phyloP scores from a whole-genome alignment of 2,329 filamentous ascomycete species.

The Talaromyces sp. region DNA sequence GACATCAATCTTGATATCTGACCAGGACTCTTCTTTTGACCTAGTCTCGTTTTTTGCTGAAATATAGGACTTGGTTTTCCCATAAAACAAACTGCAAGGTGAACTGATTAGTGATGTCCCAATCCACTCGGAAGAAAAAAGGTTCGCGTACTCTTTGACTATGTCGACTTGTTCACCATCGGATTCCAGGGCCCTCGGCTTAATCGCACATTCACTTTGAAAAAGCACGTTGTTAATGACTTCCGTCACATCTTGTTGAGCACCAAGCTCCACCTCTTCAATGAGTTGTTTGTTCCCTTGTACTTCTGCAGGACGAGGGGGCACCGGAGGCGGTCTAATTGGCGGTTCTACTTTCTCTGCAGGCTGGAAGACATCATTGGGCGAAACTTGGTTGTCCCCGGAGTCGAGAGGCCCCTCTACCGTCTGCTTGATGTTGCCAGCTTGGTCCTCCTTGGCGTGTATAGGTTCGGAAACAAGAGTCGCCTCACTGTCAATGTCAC shows the following conservation, averaged over 20 bases:
- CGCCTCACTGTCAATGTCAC: constrained; percentile 27
- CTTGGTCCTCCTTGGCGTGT: constrained; percentile 37
- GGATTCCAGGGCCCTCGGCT: constrained; percentile 58
- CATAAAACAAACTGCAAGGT: constrained; percentile 44
- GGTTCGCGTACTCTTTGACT: constrained; percentile 57
- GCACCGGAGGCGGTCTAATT: constrained; percentile 53
- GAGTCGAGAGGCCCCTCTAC: background rate
- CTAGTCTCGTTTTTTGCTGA: constrained; percentile 42
- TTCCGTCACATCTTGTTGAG: constrained; percentile 94
- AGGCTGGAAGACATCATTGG: constrained; percentile 9
- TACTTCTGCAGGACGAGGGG: constrained; percentile 44
- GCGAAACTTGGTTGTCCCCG: background rate
- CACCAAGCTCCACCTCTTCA: constrained; percentile 52
- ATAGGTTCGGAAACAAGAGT: constrained; percentile 30
- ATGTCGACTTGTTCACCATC: constrained; percentile 75
- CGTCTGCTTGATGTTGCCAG: constrained; percentile 8
- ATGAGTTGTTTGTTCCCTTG: constrained; percentile 33
- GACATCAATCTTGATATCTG: constrained; percentile 59
- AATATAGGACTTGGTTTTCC: constrained; percentile 40
- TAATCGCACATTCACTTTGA: constrained; percentile 83
- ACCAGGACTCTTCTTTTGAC: constrained; percentile 54
- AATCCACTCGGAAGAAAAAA: constrained; percentile 2
- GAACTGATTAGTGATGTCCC: background rate
- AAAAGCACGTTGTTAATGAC: constrained; percentile 91
- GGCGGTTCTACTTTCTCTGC: constrained; percentile 26